Conservation (phyloP, 192 early-diverging fungal species). For the Pecoramyces ruminantium region DNA sequence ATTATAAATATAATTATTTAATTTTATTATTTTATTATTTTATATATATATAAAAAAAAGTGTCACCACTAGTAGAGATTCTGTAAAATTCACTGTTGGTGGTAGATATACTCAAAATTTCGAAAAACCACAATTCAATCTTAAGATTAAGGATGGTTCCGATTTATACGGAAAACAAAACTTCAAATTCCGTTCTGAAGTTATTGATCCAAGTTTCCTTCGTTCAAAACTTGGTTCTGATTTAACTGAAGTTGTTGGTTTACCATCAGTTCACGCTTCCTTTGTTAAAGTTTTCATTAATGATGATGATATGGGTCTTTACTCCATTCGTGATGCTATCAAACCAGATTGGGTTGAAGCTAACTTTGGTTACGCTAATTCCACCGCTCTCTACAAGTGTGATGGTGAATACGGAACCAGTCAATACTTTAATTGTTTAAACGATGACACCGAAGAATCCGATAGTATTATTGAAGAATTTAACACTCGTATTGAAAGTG, state of each 20-base stretch:
- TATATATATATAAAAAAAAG: neutral
- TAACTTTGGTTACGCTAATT: neutral
- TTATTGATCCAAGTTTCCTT: neutral
- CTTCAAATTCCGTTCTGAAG: neutral
- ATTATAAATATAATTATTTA: no score
- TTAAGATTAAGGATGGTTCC: neutral
- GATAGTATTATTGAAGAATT: neutral
- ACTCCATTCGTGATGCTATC: neutral
- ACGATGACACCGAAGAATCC: neutral
- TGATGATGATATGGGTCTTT: neutral
- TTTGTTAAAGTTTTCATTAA: neutral
- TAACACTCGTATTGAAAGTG: neutral
- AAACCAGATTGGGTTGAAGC: neutral
- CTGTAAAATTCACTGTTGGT: neutral
- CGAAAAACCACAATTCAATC: neutral
- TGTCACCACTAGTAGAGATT: neutral
- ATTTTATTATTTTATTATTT: no score
- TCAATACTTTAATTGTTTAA: neutral
- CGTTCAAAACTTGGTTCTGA: neutral
- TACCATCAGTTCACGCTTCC: neutral
- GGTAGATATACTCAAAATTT: neutral
- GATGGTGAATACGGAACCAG: neutral
- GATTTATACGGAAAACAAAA: neutral
- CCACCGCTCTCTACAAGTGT: neutral
- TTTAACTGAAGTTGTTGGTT: neutral